Evolutionary conservation across 495 filamentous ascomycete species (phyloP).

Genomic region (Penicillium cataractarum): DNA sequence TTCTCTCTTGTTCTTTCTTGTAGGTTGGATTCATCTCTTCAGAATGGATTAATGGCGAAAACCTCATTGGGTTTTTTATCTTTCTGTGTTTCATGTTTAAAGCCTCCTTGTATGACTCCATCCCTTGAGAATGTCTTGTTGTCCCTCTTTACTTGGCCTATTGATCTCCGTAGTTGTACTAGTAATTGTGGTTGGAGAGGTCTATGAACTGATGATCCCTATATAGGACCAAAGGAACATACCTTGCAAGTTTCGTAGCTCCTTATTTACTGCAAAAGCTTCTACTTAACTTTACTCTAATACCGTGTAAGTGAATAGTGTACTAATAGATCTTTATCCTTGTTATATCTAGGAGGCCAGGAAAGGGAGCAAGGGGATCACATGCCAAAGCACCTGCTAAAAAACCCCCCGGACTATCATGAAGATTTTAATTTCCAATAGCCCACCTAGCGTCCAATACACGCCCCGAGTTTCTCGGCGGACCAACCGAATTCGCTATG

Average conservation of each 20-base stretch:
- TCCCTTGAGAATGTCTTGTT: conserved; percentile 4
- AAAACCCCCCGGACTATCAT: background rate
- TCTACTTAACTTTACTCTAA: background rate
- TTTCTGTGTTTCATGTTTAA: conserved; percentile 2
- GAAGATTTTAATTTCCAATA: background rate
- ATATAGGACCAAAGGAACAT: background rate
- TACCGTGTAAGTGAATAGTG: background rate
- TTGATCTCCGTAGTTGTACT: background rate
- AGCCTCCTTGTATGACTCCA: background rate
- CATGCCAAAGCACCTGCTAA: conserved; percentile 7
- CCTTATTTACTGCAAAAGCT: background rate
- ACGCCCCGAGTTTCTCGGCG: background rate
- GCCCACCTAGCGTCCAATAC: background rate
- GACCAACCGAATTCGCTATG: conserved; percentile 1
- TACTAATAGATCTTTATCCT: background rate
- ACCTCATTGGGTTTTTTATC: conserved; percentile 23
- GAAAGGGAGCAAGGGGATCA: background rate
- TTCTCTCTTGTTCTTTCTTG: conserved; percentile 34
- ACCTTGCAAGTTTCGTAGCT: background rate
- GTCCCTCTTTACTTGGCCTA: background rate
- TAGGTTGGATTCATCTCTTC: conserved; percentile 50
- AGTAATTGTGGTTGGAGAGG: background rate
- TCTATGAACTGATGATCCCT: conserved; percentile 1
- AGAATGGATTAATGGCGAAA: conserved; percentile 49
- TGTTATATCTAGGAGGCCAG: background rate